phyloP scores from a whole-genome alignment of 495 filamentous ascomycete species.

The Penicillium herquei region DNA sequence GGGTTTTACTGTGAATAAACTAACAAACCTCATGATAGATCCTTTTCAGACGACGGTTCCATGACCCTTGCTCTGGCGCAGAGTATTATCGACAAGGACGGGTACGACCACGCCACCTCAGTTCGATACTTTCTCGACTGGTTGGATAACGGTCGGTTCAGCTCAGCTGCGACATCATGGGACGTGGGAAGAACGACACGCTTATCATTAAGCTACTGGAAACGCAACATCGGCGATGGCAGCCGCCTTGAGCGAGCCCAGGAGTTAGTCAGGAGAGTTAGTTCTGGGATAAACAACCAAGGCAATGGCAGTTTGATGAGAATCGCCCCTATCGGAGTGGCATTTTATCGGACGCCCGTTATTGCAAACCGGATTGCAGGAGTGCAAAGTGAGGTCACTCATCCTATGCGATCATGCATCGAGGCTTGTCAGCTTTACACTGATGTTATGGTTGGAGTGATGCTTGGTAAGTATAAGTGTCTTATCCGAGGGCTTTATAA shows the following conservation, averaged over 20 bases:
- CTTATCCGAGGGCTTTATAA: not conserved
- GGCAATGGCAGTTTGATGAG: slow-evolving; percentile 52
- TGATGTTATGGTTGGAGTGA: slow-evolving; percentile 21
- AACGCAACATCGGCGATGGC: not conserved
- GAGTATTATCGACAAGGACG: slow-evolving; percentile 32
- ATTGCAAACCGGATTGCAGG: slow-evolving; percentile 27
- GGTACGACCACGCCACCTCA: slow-evolving; percentile 28
- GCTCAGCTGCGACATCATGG: slow-evolving; percentile 34
- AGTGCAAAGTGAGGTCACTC: slow-evolving; percentile 32
- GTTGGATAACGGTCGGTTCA: slow-evolving; percentile 36
- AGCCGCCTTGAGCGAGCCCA: no score
- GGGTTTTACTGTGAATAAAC: not conserved
- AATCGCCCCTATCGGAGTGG: slow-evolving; percentile 37
- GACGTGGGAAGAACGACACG: slow-evolving; percentile 42
- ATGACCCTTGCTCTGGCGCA: slow-evolving; percentile 48
- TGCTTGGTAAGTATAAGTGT: slow-evolving; percentile 20
- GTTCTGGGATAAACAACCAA: slow-evolving; percentile 19
- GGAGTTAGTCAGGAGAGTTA: slow-evolving; percentile 2
- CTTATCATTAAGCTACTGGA: slow-evolving; percentile 35
- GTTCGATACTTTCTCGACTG: slow-evolving; percentile 39
- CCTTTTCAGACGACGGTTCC: slow-evolving; percentile 48
- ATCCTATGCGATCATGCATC: slow-evolving; percentile 38
- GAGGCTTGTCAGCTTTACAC: slow-evolving; percentile 46
- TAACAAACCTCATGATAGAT: slow-evolving; percentile 27
- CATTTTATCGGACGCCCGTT: slow-evolving; percentile 19